A percentile compares a stretch with the other conserved stretches of the same genome.
Conservation (phyloP, 2,329 filamentous ascomycete genomes). For the Pyrenophora graminea region DNA sequence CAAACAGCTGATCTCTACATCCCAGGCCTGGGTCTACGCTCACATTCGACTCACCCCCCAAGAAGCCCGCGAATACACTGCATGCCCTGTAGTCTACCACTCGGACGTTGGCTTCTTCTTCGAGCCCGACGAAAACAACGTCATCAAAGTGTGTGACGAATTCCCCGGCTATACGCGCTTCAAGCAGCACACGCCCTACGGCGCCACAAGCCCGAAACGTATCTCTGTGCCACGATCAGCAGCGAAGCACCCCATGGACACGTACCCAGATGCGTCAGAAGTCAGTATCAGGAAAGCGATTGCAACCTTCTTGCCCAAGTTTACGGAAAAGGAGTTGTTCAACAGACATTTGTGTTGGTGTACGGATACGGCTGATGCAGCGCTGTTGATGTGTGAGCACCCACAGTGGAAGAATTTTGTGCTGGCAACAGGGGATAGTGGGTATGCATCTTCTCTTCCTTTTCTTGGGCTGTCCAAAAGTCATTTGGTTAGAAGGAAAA, state of each 20-base stretch:
- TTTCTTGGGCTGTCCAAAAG: no score
- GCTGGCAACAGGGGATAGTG: conserved; percentile 54
- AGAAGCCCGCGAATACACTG: conserved; percentile 54
- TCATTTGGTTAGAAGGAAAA: not conserved
- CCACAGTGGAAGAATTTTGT: conserved; percentile 56
- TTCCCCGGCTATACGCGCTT: conserved; percentile 56
- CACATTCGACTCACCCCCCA: conserved; percentile 56
- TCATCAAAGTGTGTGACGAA: conserved; percentile 61
- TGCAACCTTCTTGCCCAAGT: conserved; percentile 50
- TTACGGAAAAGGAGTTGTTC: conserved; percentile 48
- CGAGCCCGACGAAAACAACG: conserved; percentile 52
- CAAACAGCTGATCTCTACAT: not conserved
- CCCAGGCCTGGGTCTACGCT: conserved; percentile 57
- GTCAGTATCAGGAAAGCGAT: conserved; percentile 40
- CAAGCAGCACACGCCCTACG: conserved; percentile 49
- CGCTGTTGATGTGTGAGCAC: conserved; percentile 62
- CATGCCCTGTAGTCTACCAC: conserved; percentile 61
- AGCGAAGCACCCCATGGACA: conserved; percentile 51
- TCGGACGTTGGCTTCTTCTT: conserved; percentile 57
- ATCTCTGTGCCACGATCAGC: conserved; percentile 58
- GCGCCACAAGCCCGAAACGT: conserved; percentile 52
- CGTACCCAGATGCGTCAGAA: conserved; percentile 53
- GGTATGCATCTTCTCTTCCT: conserved; percentile 38
- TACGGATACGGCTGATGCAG: conserved; percentile 64
- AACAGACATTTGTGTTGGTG: conserved; percentile 62